These are phyloP conservation scores for Mycena alexandri DNA, from an alignment of 768 basidiomycete genomes.

Conservation along the genomic window DNA sequence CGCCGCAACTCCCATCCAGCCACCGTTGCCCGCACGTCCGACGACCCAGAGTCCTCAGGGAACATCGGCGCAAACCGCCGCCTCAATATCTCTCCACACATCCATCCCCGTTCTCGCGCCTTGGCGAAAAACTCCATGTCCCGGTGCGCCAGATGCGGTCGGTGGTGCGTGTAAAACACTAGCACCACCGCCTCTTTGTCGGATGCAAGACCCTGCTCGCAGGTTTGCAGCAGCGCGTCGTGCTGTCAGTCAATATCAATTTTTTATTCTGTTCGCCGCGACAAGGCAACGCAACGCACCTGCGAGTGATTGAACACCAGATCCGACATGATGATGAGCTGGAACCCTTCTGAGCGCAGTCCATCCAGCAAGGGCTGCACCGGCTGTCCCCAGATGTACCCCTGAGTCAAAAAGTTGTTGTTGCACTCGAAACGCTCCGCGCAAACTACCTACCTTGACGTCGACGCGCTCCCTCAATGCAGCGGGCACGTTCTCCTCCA, in stretches of 20 bases:
- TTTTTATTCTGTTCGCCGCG: neutral
- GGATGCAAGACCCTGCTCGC: constrained; percentile 60
- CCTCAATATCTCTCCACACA: constrained; percentile 75
- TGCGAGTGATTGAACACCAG: constrained; percentile 96
- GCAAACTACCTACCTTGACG: constrained; percentile 41
- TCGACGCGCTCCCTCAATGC: constrained; percentile 51
- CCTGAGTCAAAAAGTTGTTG: constrained; percentile 55
- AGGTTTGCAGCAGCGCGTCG: constrained; percentile 82
- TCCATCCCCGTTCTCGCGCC: constrained; percentile 76
- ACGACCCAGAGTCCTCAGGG: constrained; percentile 86
- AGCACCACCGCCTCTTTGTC: constrained; percentile 57
- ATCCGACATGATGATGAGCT: constrained; percentile 91
- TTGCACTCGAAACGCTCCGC: neutral
- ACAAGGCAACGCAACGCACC: constrained; percentile 18
- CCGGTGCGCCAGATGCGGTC: constrained; percentile 83
- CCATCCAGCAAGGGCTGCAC: constrained; percentile 59
- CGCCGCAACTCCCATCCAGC: constrained; percentile 82
- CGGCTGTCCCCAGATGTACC: constrained; percentile 86
- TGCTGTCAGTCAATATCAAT: constrained; percentile 67
- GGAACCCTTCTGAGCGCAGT: constrained; percentile 60
- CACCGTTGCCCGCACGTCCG: constrained; percentile 81
- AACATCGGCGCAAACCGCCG: constrained; percentile 87
- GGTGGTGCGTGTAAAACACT: constrained; percentile 92
- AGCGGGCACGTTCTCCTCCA: constrained; percentile 64
- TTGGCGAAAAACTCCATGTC: constrained; percentile 87